Evolutionary conservation across 805 yeast species (phyloP).

Genomic region (Debaryomyces hansenii): DNA sequence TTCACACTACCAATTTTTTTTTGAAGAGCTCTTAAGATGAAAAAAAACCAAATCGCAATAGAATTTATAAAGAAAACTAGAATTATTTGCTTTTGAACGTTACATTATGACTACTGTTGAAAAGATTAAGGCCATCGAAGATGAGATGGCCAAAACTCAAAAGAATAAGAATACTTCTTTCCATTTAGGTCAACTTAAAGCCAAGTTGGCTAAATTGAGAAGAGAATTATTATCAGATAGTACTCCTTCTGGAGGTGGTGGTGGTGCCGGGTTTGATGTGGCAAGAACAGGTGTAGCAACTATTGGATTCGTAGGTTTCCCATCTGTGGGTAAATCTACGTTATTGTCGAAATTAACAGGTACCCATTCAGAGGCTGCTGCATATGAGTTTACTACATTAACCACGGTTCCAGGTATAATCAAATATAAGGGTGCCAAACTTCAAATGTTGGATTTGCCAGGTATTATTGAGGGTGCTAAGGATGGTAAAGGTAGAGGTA

Average conservation of each 20-base stretch:
- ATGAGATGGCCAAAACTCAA: conserved; percentile 97
- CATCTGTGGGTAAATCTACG: conserved; percentile 92
- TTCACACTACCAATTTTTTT: conserved; percentile 16
- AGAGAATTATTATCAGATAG: conserved; percentile 78
- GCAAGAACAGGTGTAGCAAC: conserved; percentile 98
- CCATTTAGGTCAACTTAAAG: conserved; percentile 96
- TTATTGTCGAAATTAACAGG: conserved; percentile 87
- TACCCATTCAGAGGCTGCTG: conserved; percentile 97
- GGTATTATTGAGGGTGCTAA: conserved; percentile 91
- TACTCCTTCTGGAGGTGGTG: conserved; percentile 66
- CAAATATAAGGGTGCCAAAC: conserved; percentile 93
- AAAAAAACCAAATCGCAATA: neutral
- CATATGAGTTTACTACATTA: conserved; percentile 94
- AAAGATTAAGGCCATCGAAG: conserved; percentile 84
- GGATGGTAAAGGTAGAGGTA: conserved; percentile 91
- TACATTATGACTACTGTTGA: conserved; percentile 46
- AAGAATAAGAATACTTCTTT: conserved; percentile 97
- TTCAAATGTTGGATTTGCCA: conserved; percentile 92
- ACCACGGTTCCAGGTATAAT: conserved; percentile 98
- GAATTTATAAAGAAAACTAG: no score
- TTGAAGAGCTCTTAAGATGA: conserved; percentile 1
- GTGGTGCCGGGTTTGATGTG: conserved; percentile 94
- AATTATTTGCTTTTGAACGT: no score
- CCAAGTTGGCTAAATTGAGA: conserved; percentile 91
- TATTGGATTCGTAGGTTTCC: conserved; percentile 97